A percentile compares a stretch with the other conserved stretches of the same genome.
phyloP scores from a whole-genome alignment of 106 monocot genomes.

The Dioscorea dumetorum region DNA sequence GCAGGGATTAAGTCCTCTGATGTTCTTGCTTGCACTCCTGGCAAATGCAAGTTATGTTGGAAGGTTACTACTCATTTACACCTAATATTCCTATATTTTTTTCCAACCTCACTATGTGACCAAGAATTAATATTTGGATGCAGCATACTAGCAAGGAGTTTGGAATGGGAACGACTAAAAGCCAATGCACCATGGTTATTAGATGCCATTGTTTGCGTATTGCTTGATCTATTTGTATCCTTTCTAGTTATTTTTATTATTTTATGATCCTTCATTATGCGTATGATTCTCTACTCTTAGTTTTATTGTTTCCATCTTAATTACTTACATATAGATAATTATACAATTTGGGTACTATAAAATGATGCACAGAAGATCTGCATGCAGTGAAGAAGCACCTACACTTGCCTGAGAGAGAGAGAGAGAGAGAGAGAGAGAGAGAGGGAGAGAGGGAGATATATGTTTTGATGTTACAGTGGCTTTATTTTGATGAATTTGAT shows the following conservation, averaged over 20 bases:
- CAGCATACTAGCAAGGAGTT: slow-evolving; percentile 66
- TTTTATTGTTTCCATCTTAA: background rate
- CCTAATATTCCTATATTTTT: slow-evolving; percentile 2
- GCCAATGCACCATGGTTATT: slow-evolving; percentile 68
- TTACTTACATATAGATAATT: slow-evolving; percentile 35
- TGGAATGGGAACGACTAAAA: slow-evolving; percentile 52
- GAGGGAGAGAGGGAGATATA: too few relatives aligned
- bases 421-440: too few relatives aligned
- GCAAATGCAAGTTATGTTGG: slow-evolving; percentile 71
- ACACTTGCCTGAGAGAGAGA: background rate
- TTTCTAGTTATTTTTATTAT: too few relatives aligned
- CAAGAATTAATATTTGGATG: background rate
- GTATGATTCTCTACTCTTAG: background rate
- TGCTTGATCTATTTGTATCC: slow-evolving; percentile 79
- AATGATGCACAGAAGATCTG: slow-evolving; percentile 8
- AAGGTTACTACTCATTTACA: slow-evolving; percentile 25
- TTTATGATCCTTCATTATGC: too few relatives aligned
- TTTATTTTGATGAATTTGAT: too few relatives aligned
- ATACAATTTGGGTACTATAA: slow-evolving; percentile 63
- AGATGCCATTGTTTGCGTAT: slow-evolving; percentile 56
- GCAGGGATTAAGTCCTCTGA: slow-evolving; percentile 67
- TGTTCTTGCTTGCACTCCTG: slow-evolving; percentile 64
- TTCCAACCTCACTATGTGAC: background rate
- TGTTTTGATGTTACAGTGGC: too few relatives aligned
- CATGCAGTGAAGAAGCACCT: background rate